phyloP scores from a whole-genome alignment of 768 basidiomycete species.

The Boletus eberwhitei region DNA sequence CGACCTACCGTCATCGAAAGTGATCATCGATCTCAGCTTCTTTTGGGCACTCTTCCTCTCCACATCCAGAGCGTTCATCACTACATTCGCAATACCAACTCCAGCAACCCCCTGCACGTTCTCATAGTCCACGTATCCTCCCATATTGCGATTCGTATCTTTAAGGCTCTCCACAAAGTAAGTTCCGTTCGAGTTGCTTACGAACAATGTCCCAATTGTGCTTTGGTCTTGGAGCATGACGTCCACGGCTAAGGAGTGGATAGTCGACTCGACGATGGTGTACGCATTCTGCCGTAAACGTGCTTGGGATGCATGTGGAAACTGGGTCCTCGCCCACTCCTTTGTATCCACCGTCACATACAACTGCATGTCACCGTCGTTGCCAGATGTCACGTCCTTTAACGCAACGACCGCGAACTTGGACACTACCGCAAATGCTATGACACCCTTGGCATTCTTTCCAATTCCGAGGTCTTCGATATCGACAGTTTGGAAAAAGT shows the following conservation, averaged over 20 bases:
- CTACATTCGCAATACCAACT: conserved; percentile 86
- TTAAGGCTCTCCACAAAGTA: conserved; percentile 89
- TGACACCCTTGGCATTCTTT: conserved; percentile 82
- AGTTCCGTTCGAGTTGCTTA: conserved; percentile 94
- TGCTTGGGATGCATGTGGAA: conserved; percentile 85
- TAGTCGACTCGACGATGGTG: conserved; percentile 92
- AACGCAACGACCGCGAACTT: conserved; percentile 92
- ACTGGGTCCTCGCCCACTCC: conserved; percentile 84
- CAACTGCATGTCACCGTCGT: conserved; percentile 70
- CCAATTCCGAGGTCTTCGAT: conserved; percentile 85
- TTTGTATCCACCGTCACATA: conserved; percentile 84
- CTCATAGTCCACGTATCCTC: conserved; percentile 94
- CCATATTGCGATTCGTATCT: conserved; percentile 87
- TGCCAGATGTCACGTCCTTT: conserved; percentile 57
- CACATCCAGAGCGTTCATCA: conserved; percentile 80
- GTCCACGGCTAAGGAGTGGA: conserved; percentile 92
- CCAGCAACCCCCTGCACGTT: conserved; percentile 83
- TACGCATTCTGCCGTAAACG: conserved; percentile 88
- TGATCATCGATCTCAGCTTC: conserved; percentile 73
- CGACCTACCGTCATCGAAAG: conserved; percentile 79
- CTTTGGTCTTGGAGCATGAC: conserved; percentile 70
- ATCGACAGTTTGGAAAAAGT: conserved; percentile 70
- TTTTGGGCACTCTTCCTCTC: conserved; percentile 69
- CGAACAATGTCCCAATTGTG: conserved; percentile 85
- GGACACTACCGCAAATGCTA: conserved; percentile 88